Percentiles rank a stretch among this genome's conserved stretches.
Evolutionary conservation across 2,329 filamentous ascomycete species (phyloP).

Genomic region (Coniochaeta prunicola): DNA sequence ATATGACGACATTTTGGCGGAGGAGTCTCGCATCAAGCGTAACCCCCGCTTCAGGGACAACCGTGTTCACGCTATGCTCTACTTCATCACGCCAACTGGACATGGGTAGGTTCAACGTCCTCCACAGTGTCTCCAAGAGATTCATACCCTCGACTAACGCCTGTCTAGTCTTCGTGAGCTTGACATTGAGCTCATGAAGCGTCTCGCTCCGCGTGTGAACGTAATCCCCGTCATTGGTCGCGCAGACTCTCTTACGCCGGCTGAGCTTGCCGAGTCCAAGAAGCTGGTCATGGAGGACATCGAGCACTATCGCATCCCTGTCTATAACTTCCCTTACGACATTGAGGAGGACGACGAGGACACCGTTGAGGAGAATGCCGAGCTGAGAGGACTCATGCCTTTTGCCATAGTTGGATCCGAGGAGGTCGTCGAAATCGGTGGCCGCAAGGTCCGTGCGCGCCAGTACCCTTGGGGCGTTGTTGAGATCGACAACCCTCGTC

Average conservation of each 20-base stretch:
- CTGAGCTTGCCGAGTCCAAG: conserved; percentile 97
- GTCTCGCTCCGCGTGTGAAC: conserved; percentile 94
- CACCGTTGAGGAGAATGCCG: conserved; percentile 97
- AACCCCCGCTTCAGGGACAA: conserved; percentile 99
- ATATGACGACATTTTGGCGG: conserved; percentile 98
- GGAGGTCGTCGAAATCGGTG: conserved; percentile 88
- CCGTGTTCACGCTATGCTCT: conserved; percentile 94
- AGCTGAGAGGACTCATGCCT: conserved; percentile 94
- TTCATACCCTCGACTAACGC: conserved; percentile 11
- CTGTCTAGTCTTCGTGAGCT: conserved; percentile 79
- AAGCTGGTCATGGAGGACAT: conserved; percentile 99
- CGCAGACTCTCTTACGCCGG: conserved; percentile 92
- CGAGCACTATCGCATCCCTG: conserved; percentile 97
- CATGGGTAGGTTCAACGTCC: conserved; percentile 59
- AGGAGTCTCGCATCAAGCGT: conserved; percentile 99
- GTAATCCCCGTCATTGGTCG: conserved; percentile 99
- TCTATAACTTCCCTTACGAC: conserved; percentile 99
- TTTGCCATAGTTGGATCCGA: conserved; percentile 98
- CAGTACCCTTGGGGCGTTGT: conserved; percentile 99
- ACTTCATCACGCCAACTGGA: conserved; percentile 98
- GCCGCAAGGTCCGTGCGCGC: conserved; percentile 83
- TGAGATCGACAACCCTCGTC: conserved; percentile 97
- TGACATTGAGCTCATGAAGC: conserved; percentile 99
- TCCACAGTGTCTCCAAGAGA: neutral
- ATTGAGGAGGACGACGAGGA: conserved; percentile 99